These are phyloP conservation scores for Selaginella tamariscina DNA, from an alignment of 75 land plant genomes.

Conservation along the genomic window DNA sequence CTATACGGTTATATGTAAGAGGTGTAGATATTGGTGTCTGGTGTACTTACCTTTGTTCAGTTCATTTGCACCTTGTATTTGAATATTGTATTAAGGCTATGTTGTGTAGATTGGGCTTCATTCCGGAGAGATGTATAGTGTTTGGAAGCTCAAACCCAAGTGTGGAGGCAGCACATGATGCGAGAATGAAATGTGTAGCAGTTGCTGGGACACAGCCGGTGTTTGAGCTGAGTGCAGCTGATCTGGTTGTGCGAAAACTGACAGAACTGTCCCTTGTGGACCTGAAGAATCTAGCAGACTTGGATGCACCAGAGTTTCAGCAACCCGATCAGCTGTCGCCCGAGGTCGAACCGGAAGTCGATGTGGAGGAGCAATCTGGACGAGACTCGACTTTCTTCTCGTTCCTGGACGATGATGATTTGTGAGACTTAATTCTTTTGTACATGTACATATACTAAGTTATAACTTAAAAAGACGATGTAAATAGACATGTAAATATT, in stretches of 20 bases:
- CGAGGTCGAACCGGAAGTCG: conserved; percentile 43
- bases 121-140: conserved; percentile 78
- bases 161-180: conserved; percentile 94
- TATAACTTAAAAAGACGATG: no score
- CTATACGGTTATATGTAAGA: no score
- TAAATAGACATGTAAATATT: no score
- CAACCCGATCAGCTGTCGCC: conserved; percentile 50
- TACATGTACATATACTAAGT: no score
- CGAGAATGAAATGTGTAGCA: conserved; percentile 87
- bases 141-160: conserved; percentile 87
- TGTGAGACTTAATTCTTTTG: no score
- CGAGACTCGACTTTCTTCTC: no score
- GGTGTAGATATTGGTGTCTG: no score
- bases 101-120: conserved; percentile 52
- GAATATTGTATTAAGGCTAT: no score
- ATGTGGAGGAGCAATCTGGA: no score
- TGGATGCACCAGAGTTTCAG: conserved; percentile 64
- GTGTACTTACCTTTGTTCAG: no score
- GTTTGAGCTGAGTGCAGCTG: conserved; percentile 86
- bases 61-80: no score
- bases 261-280: conserved; percentile 77
- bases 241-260: conserved; percentile 58
- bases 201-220: conserved; percentile 86
- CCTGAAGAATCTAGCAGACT: conserved; percentile 78
- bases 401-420: no score